Conservation (phyloP, 257 asterid genomes). For the Petunia axillaris region DNA sequence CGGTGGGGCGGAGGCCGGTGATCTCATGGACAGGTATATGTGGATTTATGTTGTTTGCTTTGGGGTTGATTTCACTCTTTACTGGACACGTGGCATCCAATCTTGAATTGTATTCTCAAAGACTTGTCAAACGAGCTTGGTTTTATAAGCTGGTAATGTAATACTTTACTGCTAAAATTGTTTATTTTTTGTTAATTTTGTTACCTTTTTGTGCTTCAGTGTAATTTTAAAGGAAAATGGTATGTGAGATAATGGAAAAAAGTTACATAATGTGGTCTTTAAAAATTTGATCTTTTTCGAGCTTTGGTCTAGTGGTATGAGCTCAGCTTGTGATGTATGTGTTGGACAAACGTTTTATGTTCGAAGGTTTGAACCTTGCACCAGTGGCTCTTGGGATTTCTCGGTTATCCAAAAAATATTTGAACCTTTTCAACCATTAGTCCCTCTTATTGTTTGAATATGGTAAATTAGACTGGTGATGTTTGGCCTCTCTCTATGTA, state of each 20-base stretch:
- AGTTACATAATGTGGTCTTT: constrained; percentile 4
- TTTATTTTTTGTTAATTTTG: background rate
- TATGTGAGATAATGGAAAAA: background rate
- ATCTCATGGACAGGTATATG: constrained; percentile 88
- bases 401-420: background rate
- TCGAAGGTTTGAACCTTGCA: too few species aligned
- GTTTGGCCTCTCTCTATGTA: background rate
- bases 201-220: background rate
- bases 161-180: background rate
- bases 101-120: constrained; percentile 92
- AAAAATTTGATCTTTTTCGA: background rate
- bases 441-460: background rate
- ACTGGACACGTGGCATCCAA: constrained; percentile 96
- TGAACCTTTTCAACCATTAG: background rate
- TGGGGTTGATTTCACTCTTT: constrained; percentile 89
- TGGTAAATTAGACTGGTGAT: constrained; percentile 1
- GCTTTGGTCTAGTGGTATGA: too few species aligned
- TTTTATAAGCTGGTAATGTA: constrained; percentile 54
- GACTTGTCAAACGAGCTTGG: constrained; percentile 63
- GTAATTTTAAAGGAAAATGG: background rate
- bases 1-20: constrained; percentile 46
- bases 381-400: too few species aligned
- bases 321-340: too few species aligned
- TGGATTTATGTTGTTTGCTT: constrained; percentile 73
- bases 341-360: too few species aligned